These are phyloP conservation scores for Forsythia viridissima DNA, from an alignment of 257 asterid species.

Conservation along the genomic window DNA sequence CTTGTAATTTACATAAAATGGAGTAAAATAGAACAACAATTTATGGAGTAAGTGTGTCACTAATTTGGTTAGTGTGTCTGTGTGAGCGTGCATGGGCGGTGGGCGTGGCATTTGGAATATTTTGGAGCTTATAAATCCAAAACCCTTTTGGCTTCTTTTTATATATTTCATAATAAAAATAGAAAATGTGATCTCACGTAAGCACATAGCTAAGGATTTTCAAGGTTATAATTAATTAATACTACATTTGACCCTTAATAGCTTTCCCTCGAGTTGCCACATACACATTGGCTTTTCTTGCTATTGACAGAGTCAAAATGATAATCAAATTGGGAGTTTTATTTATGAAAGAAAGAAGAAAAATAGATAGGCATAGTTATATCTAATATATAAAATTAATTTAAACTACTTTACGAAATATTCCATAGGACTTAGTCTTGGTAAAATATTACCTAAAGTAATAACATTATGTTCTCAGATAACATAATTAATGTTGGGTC, in stretches of 20 bases:
- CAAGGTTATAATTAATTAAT: not conserved
- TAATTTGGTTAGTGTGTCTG: not conserved
- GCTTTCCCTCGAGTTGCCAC: not conserved
- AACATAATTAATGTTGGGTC: too few species aligned
- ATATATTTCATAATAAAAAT: not conserved
- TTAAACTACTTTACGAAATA: too few species aligned
- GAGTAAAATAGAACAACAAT: too few species aligned
- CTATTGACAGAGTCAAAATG: not conserved
- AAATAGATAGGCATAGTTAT: too few species aligned
- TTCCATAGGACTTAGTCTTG: not conserved
- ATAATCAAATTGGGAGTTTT: not conserved
- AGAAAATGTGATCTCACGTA: not conserved
- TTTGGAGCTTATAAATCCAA: not conserved
- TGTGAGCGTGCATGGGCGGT: not conserved
- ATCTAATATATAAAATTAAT: too few species aligned
- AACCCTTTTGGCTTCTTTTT: not conserved
- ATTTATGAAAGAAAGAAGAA: too few species aligned
- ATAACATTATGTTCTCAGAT: too few species aligned
- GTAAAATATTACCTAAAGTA: too few species aligned
- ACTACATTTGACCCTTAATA: not conserved
- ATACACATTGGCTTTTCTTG: not conserved
- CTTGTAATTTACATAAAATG: not conserved
- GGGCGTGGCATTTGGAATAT: not conserved
- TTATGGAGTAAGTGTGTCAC: too few species aligned
- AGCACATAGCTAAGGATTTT: not conserved